These are phyloP conservation scores for Talaromyces sp. DNA, from an alignment of 2,329 filamentous ascomycete genomes.

Conservation along the genomic window DNA sequence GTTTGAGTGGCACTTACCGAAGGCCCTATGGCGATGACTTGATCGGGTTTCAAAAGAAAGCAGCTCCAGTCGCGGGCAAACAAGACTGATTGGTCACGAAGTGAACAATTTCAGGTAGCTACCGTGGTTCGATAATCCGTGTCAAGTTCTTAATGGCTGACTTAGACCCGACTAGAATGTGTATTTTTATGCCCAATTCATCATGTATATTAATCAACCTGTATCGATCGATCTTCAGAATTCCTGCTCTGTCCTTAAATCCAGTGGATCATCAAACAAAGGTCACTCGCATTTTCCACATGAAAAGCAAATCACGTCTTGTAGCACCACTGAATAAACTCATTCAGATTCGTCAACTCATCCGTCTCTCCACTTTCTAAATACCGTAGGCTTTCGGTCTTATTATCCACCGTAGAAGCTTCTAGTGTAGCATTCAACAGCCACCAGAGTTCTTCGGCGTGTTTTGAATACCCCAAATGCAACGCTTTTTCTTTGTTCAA, in stretches of 20 bases:
- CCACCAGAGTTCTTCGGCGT: constrained; percentile 29
- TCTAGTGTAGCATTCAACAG: constrained; percentile 24
- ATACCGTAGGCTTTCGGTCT: constrained; percentile 17
- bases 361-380: constrained; percentile 25
- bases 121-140: not conserved
- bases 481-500: constrained; percentile 19
- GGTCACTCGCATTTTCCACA: not conserved
- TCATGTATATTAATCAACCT: not conserved
- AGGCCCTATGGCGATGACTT: constrained; percentile 13
- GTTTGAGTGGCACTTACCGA: constrained; percentile 71
- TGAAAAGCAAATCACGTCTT: not conserved
- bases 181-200: not conserved
- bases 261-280: not conserved
- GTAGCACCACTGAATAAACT: constrained; percentile 23
- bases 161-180: not conserved
- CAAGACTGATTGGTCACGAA: not conserved
- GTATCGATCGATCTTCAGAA: not conserved
- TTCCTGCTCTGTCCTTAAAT: not conserved
- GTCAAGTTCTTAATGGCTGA: not conserved
- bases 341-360: constrained; percentile 26
- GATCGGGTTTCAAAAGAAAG: not conserved
- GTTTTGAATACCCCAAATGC: constrained; percentile 27
- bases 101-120: not conserved
- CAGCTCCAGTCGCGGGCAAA: not conserved
- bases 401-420: constrained; percentile 11